phyloP scores from a whole-genome alignment of 2,329 filamentous ascomycete genomes.

The Sporothrix curviconia region DNA sequence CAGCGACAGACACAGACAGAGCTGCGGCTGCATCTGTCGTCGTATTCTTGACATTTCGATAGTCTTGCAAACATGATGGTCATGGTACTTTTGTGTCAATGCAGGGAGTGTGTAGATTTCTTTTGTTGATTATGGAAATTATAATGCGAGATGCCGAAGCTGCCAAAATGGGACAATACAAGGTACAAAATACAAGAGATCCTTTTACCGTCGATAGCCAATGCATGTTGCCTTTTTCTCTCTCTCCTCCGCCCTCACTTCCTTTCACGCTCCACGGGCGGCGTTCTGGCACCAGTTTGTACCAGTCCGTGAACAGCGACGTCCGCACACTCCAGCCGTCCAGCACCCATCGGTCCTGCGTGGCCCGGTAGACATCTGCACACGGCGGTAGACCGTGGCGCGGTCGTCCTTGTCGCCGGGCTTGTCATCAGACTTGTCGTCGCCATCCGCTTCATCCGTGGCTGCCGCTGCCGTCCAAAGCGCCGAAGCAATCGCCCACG shows the following conservation, averaged over 20 bases:
- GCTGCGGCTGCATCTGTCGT: neutral
- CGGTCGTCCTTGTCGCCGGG: constrained; percentile 34
- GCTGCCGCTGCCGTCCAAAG: constrained; percentile 41
- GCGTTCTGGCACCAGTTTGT: constrained; percentile 55
- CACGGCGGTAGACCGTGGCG: constrained; percentile 39
- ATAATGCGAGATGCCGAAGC: neutral
- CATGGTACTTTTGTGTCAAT: no score
- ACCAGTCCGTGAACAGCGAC: constrained; percentile 64
- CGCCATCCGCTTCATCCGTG: no score
- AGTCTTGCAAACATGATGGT: neutral
- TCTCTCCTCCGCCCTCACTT: neutral
- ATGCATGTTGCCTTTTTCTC: neutral
- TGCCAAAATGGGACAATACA: neutral
- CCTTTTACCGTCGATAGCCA: no score
- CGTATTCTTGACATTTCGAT: no score
- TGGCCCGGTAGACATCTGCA: constrained; percentile 59
- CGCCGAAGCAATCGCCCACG: constrained; percentile 57
- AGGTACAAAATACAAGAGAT: neutral
- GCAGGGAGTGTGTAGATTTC: no score
- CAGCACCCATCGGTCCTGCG: constrained; percentile 53
- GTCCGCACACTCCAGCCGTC: constrained; percentile 55
- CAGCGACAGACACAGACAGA: neutral
- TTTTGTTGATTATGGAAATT: neutral
- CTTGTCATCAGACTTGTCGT: neutral
- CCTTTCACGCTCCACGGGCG: neutral